Conservation (phyloP, 2,329 filamentous ascomycete genomes). For the Aotearoamyces nothofagi region DNA sequence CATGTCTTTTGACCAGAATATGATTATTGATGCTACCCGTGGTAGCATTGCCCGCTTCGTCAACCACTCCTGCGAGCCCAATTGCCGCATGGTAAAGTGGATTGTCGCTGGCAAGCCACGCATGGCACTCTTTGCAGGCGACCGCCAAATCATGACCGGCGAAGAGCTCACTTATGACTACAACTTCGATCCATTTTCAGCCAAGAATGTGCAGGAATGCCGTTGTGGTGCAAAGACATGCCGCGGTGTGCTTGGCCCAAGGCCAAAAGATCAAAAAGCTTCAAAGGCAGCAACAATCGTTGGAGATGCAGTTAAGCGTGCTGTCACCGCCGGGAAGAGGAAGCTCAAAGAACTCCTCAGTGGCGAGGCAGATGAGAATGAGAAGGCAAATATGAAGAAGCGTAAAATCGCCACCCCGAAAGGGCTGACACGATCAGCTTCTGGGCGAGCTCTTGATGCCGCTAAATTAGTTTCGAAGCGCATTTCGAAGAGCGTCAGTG, state of each 20-base stretch:
- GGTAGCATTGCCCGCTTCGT: constrained; percentile 95
- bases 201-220: constrained; percentile 53
- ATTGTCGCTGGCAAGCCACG: constrained; percentile 84
- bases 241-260: constrained; percentile 47
- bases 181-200: constrained; percentile 55
- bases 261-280: constrained; percentile 37
- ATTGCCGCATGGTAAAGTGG: constrained; percentile 97
- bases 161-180: constrained; percentile 94
- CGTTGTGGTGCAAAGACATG: constrained; percentile 49
- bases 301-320: constrained; percentile 19
- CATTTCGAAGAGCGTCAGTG: neutral
- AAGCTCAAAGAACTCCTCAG: constrained; percentile 38
- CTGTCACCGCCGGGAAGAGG: constrained; percentile 34
- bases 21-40: constrained; percentile 94
- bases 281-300: constrained; percentile 28
- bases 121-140: constrained; percentile 92
- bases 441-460: neutral
- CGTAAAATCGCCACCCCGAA: constrained; percentile 25
- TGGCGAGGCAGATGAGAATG: constrained; percentile 11
- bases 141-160: constrained; percentile 79
- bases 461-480: neutral
- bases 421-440: neutral
- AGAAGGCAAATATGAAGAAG: constrained; percentile 23
- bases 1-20: constrained; percentile 96
- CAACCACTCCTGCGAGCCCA: constrained; percentile 93